These are phyloP conservation scores for Kappamyces sp. DNA, from an alignment of 192 early-diverging fungal species.

Conservation along the genomic window DNA sequence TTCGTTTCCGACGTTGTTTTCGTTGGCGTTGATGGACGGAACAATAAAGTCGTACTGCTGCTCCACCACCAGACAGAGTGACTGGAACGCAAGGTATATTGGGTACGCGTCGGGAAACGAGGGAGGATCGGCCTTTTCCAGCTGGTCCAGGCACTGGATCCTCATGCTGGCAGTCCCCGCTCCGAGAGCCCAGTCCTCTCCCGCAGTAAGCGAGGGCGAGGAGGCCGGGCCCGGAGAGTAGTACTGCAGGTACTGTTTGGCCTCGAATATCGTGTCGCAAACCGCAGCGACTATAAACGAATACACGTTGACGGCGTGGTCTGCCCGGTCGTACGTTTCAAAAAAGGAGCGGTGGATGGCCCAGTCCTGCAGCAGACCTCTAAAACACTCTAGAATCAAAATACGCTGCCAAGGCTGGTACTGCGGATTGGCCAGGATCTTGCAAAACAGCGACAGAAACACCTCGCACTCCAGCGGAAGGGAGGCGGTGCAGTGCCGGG, in stretches of 20 bases:
- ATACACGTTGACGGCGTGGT: slow-evolving; percentile 69
- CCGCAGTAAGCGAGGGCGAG: background rate
- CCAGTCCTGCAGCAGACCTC: slow-evolving; percentile 56
- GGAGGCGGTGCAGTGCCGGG: slow-evolving; percentile 68
- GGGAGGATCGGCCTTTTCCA: slow-evolving; percentile 91
- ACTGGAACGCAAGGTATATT: slow-evolving; percentile 68
- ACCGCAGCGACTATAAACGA: slow-evolving; percentile 74
- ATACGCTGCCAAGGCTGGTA: slow-evolving; percentile 70
- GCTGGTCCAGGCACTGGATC: slow-evolving; percentile 68
- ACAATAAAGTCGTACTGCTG: slow-evolving; percentile 61
- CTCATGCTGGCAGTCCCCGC: slow-evolving; percentile 29
- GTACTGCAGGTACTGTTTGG: slow-evolving; percentile 10
- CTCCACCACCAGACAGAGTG: slow-evolving; percentile 65
- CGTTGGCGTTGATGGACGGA: slow-evolving; percentile 29
- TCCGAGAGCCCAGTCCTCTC: slow-evolving; percentile 19
- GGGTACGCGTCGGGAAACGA: slow-evolving; percentile 82
- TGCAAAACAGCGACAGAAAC: slow-evolving; percentile 81
- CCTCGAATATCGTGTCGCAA: slow-evolving; percentile 34
- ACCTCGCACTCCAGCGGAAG: slow-evolving; percentile 91
- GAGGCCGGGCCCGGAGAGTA: background rate
- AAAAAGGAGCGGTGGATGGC: slow-evolving; percentile 54
- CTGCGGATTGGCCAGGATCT: slow-evolving; percentile 73
- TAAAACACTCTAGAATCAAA: slow-evolving; percentile 74
- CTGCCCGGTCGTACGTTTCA: slow-evolving; percentile 67
- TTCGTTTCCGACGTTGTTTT: slow-evolving; percentile 15